Percentiles rank a stretch among this genome's conserved stretches.
phyloP scores from a whole-genome alignment of 192 early-diverging fungal genomes.

The Phycomyces nitens region DNA sequence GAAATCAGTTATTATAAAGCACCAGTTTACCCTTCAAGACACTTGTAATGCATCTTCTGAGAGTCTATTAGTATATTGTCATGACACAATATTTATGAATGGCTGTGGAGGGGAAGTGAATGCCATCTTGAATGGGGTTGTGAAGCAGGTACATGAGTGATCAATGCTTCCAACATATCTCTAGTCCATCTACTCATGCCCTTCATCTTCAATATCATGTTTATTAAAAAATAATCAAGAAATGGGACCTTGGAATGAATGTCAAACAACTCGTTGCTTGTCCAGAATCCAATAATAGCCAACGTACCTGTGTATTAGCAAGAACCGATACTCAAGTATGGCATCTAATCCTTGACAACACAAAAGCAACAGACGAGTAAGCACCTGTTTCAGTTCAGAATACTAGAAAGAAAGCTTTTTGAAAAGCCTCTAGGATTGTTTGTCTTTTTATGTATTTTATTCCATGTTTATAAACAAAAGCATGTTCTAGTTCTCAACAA shows the following conservation, averaged over 20 bases:
- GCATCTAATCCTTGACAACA: background rate
- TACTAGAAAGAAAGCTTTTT: too few relatives aligned
- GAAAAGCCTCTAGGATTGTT: too few relatives aligned
- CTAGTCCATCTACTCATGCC: too few relatives aligned
- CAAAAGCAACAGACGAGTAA: background rate
- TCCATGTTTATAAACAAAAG: background rate
- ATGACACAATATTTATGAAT: too few relatives aligned
- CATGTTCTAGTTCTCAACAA: background rate
- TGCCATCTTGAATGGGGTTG: too few relatives aligned
- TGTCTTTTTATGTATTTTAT: background rate
- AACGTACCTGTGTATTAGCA: background rate
- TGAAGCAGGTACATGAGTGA: too few relatives aligned
- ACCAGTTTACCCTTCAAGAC: too few relatives aligned
- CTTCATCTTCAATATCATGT: background rate
- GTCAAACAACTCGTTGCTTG: background rate
- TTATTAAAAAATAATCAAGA: background rate
- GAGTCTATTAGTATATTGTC: too few relatives aligned
- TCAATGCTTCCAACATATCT: too few relatives aligned
- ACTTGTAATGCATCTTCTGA: too few relatives aligned
- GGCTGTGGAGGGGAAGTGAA: too few relatives aligned
- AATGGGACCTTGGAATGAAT: background rate
- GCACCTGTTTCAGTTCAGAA: background rate
- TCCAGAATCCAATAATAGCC: background rate
- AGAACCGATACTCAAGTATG: background rate
- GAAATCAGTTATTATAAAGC: too few relatives aligned